Percentiles rank a stretch among this genome's conserved stretches.
Conservation (phyloP, 306 rosid genomes). For the Medicago lupulina region DNA sequence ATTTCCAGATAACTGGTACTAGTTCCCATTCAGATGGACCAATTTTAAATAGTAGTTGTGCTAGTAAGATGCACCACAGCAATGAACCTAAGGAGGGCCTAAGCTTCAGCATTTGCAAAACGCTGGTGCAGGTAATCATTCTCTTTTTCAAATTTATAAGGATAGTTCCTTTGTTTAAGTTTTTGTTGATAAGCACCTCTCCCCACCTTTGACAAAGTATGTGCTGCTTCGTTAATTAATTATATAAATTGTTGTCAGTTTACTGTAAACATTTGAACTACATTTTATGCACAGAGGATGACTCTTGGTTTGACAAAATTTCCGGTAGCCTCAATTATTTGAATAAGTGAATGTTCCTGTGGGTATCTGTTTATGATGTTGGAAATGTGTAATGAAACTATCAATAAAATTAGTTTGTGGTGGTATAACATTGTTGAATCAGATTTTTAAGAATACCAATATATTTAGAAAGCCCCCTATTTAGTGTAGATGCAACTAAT, state of each 20-base stretch:
- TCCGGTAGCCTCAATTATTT: neutral
- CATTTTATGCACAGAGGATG: constrained; percentile 9
- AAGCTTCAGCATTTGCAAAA: constrained; percentile 74
- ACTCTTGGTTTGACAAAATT: constrained; percentile 18
- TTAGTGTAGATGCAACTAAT: too few species aligned
- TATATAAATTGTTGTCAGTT: constrained; percentile 19
- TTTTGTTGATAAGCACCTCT: neutral
- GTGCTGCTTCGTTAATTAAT: neutral
- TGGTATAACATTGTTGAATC: too few species aligned
- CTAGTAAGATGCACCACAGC: constrained; percentile 44
- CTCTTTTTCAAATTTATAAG: neutral
- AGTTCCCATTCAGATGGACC: constrained; percentile 50
- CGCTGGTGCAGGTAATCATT: constrained; percentile 62
- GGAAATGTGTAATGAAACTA: too few species aligned
- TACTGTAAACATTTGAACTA: constrained; percentile 16
- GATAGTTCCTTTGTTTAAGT: neutral
- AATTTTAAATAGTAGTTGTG: constrained; percentile 36
- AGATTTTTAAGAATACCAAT: too few species aligned
- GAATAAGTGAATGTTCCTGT: too few species aligned
- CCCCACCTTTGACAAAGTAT: neutral
- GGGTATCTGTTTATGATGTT: too few species aligned
- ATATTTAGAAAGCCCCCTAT: too few species aligned
- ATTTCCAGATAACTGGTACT: constrained; percentile 52
- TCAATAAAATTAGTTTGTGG: too few species aligned
- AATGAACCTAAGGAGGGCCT: constrained; percentile 57